phyloP scores from a whole-genome alignment of 2,329 filamentous ascomycete species.

The Aspergillus neoniger region DNA sequence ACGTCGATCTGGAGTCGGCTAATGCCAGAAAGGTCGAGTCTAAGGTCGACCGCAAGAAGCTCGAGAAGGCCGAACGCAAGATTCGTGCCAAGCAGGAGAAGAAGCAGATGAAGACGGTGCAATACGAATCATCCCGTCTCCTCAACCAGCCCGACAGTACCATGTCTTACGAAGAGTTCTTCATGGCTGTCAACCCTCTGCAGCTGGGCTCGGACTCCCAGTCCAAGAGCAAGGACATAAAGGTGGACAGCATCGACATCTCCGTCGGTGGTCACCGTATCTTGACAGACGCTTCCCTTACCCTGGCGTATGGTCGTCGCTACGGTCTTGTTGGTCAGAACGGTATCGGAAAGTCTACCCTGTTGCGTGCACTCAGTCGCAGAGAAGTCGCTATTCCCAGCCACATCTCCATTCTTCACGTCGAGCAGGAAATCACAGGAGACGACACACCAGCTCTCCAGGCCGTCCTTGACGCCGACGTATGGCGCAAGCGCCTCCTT shows the following conservation, averaged over 20 bases:
- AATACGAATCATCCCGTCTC: constrained; percentile 92
- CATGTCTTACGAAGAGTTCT: constrained; percentile 98
- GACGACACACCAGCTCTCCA: constrained; percentile 95
- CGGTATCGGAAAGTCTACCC: constrained; percentile 97
- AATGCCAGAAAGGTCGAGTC: constrained; percentile 94
- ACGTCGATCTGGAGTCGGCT: constrained; percentile 90
- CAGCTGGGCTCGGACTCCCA: constrained; percentile 72
- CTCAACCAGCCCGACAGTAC: constrained; percentile 79
- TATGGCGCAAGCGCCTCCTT: constrained; percentile 95
- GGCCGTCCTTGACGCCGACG: constrained; percentile 93
- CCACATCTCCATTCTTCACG: constrained; percentile 97
- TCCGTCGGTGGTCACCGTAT: constrained; percentile 88
- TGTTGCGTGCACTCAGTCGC: constrained; percentile 85
- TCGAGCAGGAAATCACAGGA: constrained; percentile 96
- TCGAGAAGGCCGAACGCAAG: constrained; percentile 97
- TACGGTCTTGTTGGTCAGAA: constrained; percentile 99
- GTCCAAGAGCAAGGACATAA: constrained; percentile 97
- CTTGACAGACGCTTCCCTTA: constrained; percentile 84
- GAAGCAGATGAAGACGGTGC: constrained; percentile 96
- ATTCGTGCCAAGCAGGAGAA: constrained; percentile 98
- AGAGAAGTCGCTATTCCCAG: constrained; percentile 94
- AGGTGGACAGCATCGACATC: constrained; percentile 93
- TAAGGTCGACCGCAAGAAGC: constrained; percentile 96
- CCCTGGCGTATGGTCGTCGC: constrained; percentile 84
- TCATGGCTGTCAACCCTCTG: constrained; percentile 98